phyloP scores from a whole-genome alignment of 805 yeast species.

The Torulaspora quercuum region DNA sequence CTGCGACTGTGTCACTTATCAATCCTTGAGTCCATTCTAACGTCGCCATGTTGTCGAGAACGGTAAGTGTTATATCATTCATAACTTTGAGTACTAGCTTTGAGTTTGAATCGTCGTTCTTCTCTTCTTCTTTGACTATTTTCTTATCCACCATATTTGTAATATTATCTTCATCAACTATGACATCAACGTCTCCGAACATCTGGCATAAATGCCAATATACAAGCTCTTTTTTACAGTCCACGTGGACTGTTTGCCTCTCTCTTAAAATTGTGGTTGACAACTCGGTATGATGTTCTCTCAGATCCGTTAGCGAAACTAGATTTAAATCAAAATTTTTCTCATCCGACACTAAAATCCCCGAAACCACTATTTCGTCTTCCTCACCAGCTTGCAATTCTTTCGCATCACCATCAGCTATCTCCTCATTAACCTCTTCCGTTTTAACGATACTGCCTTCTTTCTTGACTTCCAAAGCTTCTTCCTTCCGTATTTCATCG shows the following conservation, averaged over 20 bases:
- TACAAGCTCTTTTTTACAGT: constrained; percentile 76
- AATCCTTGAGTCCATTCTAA: constrained; percentile 90
- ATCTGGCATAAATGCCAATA: constrained; percentile 90
- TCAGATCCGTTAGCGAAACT: constrained; percentile 78
- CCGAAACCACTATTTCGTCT: constrained; percentile 52
- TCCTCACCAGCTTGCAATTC: constrained; percentile 40
- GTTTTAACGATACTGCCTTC: constrained; percentile 44
- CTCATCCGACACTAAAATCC: constrained; percentile 71
- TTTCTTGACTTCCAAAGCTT: constrained; percentile 24
- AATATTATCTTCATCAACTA: constrained; percentile 50
- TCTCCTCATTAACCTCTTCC: constrained; percentile 65
- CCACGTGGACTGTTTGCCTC: constrained; percentile 70
- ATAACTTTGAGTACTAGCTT: constrained; percentile 55
- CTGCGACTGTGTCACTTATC: constrained; percentile 91
- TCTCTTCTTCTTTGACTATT: constrained; percentile 8
- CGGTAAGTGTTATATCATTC: constrained; percentile 56
- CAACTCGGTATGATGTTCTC: constrained; percentile 77
- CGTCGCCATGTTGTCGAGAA: constrained; percentile 49
- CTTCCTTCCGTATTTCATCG: constrained; percentile 41
- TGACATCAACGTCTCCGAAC: constrained; percentile 80
- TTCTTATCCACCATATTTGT: constrained; percentile 19
- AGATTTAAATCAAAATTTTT: constrained; percentile 85
- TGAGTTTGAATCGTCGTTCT: constrained; percentile 26
- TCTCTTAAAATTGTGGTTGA: constrained; percentile 83
- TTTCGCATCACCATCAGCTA: constrained; percentile 46